Evolutionary conservation across 768 basidiomycete genomes (phyloP).

Genomic region (Naganishia antarctica): DNA sequence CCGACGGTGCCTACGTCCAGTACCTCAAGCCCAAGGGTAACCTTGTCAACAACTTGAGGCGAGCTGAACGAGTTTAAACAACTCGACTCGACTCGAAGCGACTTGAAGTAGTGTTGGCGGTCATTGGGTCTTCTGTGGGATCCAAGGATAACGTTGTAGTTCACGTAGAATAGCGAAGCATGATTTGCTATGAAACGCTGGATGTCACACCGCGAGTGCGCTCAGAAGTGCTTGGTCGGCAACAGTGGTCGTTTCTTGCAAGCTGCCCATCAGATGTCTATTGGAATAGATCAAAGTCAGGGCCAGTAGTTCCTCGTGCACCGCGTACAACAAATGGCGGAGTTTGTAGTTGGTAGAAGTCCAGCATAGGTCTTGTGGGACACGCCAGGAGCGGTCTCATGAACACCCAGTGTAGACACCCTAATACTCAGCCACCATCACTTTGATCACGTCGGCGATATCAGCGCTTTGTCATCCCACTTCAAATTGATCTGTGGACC

Average conservation of each 20-base stretch:
- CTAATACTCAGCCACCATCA: conserved; percentile 34
- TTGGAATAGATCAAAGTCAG: too few species aligned
- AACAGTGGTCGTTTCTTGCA: too few species aligned
- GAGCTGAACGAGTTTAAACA: conserved; percentile 20
- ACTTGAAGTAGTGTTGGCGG: background rate
- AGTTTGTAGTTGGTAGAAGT: too few species aligned
- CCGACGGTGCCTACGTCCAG: conserved; percentile 86
- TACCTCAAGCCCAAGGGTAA: conserved; percentile 85
- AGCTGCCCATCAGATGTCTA: too few species aligned
- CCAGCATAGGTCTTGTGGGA: too few species aligned
- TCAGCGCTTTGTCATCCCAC: conserved; percentile 30
- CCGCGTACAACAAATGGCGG: too few species aligned
- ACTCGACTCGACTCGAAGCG: background rate
- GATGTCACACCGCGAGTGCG: background rate
- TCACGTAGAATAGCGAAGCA: conserved; percentile 17
- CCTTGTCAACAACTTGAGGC: conserved; percentile 68
- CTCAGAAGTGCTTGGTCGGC: too few species aligned
- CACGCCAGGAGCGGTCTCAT: conserved; percentile 22
- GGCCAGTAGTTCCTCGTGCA: too few species aligned
- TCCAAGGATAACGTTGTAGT: conserved; percentile 3
- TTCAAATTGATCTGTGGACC: conserved; percentile 30
- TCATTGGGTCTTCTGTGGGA: background rate
- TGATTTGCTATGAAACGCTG: conserved; percentile 17
- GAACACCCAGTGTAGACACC: conserved; percentile 26
- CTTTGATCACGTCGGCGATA: conserved; percentile 35